Evolutionary conservation across 305 asterid species (phyloP), one percentile per base, ranked within the genome.

Genomic region (Petunia hybrid): DNA sequence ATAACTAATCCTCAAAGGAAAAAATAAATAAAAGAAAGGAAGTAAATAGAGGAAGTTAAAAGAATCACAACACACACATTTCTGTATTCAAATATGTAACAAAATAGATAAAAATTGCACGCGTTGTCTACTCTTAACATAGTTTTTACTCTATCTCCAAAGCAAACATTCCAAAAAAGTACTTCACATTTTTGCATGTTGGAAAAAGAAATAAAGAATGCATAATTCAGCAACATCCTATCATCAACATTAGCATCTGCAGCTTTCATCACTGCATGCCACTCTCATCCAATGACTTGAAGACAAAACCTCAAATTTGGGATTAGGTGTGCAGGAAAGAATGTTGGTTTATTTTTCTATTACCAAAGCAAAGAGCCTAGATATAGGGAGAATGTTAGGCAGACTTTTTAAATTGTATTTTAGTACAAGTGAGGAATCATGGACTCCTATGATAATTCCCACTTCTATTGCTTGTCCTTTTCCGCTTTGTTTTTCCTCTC

Each of bases 221-320:
- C 55, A 80, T 78, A 14, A 70, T 10, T 1, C 3, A 76, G 82
- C 51, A 74, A 82, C 85, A 83, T 76, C 91, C 84, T 82, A 87
- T 86, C 87, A 62, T 1, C 36, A 83, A 85, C 65, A 63, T 57
- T 85, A 82, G 86, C 83, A 86, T 80, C 73, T 84, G 89, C 88
- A 86, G 90, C 90, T 88, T 89, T 90, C 85, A 84, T 85, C 79
- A 13, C 51, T 81, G 95, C 98, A 93, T 93, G 98, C 98, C 92
- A 90, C 89, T 84, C 61, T 75, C 83, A 63, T 89, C 98, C 98
- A 93, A 89, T 2, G 22, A 78, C 86, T 61, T 85, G 35, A 79
- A 39, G 98, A 93, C 98, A 92, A 91, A 85, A 48, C 12, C 57
- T 77, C 87, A 85, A 61, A 55, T 84, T 78, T 77, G 84, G 85